Evolutionary conservation across 2,329 filamentous ascomycete genomes (phyloP), one percentile per base, ranked within the genome.

Genomic region (Diaporthe capsici): DNA sequence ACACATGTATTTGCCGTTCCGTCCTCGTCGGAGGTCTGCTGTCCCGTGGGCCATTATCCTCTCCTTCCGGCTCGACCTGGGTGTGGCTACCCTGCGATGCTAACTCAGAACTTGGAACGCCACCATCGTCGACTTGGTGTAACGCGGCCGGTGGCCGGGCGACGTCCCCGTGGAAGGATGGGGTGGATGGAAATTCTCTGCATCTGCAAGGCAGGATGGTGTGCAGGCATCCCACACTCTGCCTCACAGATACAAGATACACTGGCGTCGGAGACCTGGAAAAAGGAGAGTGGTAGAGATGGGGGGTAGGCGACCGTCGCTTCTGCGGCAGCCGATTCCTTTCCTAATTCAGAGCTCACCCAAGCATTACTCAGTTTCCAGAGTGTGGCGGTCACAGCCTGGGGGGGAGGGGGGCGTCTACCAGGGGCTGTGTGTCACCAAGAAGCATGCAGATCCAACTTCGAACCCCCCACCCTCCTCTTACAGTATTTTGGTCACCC

Each of bases 341-440:
- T 25, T 68, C 47, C 65, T 51, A 25, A 42, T 42, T 9, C 65
- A 31, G 22, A 65, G 3, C n/a, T 70, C 47, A 12, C 34, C 3
- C 65, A 55, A 42, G 49, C 49, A 51, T 22, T 34, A 28, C 49
- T 42, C 63, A 37, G 22, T 55, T 20, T 39, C 65, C 49, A 70
- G 63, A 68, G 47, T 53, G 65, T 70, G 65, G 65, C 65, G 47
- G 65, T 55, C 49, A 55, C 65, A 70, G 49, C n/a, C 13, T 39
- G 13, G 13, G 47, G 42, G 49, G 31, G n/a, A n/a, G 42, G 49
- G n/a, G 13, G 47, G 22, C 17, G 22, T 12, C 47, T n/a, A 28
- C 4, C 22, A 68, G 22, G 44, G 47, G 31, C 20, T 53, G 34
- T 42, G 34, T 68, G 65, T 68, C 65, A 68, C 65, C 22, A 68